Conservation (phyloP, 1,284 basidiomycete genomes). For the Coriolopsis trogii region DNA sequence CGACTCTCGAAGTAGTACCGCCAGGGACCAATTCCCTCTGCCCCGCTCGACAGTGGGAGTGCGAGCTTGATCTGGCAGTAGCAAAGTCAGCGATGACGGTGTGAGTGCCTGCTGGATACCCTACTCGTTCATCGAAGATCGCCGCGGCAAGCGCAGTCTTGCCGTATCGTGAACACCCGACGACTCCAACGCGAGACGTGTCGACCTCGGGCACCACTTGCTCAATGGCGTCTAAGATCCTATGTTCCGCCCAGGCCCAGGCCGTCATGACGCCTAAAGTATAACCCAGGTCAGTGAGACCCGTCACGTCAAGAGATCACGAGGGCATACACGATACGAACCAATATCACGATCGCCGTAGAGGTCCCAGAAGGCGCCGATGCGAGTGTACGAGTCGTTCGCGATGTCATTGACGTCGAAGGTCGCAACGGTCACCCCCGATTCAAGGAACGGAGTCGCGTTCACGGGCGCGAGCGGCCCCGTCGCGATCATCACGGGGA, state of each 20-base stretch:
- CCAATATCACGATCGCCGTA: constrained; percentile 17
- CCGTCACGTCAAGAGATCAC: neutral
- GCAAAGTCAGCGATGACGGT: too few species aligned
- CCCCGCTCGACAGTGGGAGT: constrained; percentile 15
- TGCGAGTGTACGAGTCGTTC: constrained; percentile 13
- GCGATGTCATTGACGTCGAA: constrained; percentile 16
- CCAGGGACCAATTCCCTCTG: constrained; percentile 20
- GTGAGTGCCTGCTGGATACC: constrained; percentile 14
- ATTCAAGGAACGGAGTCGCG: constrained; percentile 13
- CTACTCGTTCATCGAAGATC: constrained; percentile 17
- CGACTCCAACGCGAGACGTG: constrained; percentile 11
- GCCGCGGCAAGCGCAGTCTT: constrained; percentile 19
- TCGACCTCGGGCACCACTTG: constrained; percentile 17
- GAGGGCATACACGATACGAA: neutral
- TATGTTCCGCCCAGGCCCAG: constrained; percentile 18
- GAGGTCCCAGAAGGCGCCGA: constrained; percentile 18
- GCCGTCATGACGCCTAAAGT: constrained; percentile 13
- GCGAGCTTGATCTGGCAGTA: constrained; percentile 19
- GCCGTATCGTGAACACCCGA: constrained; percentile 17
- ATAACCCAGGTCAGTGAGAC: neutral
- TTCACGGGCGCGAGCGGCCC: constrained; percentile 13
- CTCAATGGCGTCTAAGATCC: constrained; percentile 17
- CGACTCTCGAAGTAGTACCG: constrained; percentile 20
- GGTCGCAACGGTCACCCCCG: constrained; percentile 13
- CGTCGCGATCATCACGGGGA: constrained; percentile 14